Base-by-base conservation (phyloP, 768 basidiomycete genomes). In the Floccularia luteovirens region DNA sequence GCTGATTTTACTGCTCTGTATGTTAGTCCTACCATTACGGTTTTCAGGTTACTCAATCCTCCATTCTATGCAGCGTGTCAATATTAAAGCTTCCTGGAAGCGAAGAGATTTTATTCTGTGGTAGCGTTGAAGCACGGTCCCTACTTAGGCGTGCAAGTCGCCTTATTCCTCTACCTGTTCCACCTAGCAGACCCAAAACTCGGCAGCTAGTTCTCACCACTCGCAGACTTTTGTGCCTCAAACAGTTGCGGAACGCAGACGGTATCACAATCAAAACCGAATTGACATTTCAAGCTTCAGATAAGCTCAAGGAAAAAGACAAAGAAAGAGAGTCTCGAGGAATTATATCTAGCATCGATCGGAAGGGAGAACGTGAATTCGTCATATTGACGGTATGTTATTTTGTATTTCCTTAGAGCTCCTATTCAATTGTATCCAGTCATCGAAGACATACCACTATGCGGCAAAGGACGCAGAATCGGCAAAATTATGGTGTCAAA, bases 311-410 rank as follows among this genome's bases (percentile, higher is more conserved):
- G 41, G 60, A 63, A 30, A 67, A 64, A 42, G 68, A 70, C 3
- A 66, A 61, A 34, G 68, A 66, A 37, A 75, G 69, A 50, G 74
- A 75, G 35, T 53, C 61, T 12, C 66, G 67, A 25, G 59, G 57
- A 30, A 56, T 66, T 30, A 56, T 82, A 7, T 59, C 62, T 3
- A 63, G 67, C 17, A 71, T 74, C 0, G 74, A 73, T 40, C 57
- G 64, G 20, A 77, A 76, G 49, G 62, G 74, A 34, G 76, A 75
- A 39, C 61, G 72, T 25, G 75, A 77, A 51, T 79, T 82, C 51
- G 69, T 74, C 12, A 66, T 82, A 24, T 56, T 79, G 48, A 77
- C 79, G 30, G 80, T 82, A 20, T 13, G 34, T 34, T 7, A 30
- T 20, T n/a, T 7, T 10, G 5, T n/a, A 20, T 39, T 10, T 6